Evolutionary conservation across 2,329 filamentous ascomycete genomes (phyloP).

Genomic region (Lachnellula willkommii): DNA sequence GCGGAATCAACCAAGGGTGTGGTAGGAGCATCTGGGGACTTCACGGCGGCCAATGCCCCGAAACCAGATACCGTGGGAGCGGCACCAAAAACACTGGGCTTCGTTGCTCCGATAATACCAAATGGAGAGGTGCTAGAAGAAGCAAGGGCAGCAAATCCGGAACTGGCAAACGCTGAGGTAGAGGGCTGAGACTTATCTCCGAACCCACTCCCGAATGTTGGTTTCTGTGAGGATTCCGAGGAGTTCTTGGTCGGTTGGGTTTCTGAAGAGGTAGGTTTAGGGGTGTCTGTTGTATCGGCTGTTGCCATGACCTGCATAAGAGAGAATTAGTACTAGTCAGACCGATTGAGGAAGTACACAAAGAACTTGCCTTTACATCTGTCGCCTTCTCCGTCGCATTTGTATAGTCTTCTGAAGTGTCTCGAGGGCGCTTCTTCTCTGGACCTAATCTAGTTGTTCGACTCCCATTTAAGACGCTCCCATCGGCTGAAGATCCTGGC

Average conservation of each 20-base stretch:
- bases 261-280: slow-evolving; percentile 7
- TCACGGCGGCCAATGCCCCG: slow-evolving; percentile 36
- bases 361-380: slow-evolving; percentile 18
- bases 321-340: slow-evolving; percentile 5
- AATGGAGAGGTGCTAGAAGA: slow-evolving; percentile 59
- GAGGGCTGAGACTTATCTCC: slow-evolving; percentile 42
- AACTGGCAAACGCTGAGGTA: slow-evolving; percentile 59
- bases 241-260: slow-evolving; percentile 8
- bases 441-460: slow-evolving; percentile 47
- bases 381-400: slow-evolving; percentile 22
- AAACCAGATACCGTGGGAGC: slow-evolving; percentile 40
- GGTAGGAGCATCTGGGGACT: slow-evolving; percentile 26
- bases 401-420: slow-evolving; percentile 34
- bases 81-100: slow-evolving; percentile 47
- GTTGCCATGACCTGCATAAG: slow-evolving; percentile 9
- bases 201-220: slow-evolving; percentile 18
- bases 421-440: slow-evolving; percentile 60
- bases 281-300: slow-evolving; percentile 1
- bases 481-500: slow-evolving; percentile 37
- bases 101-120: slow-evolving; percentile 46
- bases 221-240: slow-evolving; percentile 13
- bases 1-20: slow-evolving; percentile 40
- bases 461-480: slow-evolving; percentile 33
- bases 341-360: not conserved
- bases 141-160: slow-evolving; percentile 62